Evolutionary conservation across 202 grass and related monocot species (phyloP).

Genomic region (Thinopyrum obtusiflorum): DNA sequence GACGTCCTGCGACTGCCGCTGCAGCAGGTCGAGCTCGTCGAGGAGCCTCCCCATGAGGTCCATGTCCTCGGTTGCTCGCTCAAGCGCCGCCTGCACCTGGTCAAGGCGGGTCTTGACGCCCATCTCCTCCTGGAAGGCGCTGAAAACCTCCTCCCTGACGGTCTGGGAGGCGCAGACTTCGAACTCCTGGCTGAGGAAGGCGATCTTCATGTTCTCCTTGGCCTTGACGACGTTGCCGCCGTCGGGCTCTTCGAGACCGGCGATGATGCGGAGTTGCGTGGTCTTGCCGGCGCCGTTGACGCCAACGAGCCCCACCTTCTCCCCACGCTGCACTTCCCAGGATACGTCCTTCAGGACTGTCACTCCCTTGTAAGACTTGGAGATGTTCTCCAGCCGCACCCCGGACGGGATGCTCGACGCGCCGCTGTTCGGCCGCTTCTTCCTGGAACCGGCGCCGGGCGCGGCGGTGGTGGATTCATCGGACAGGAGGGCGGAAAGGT

Average conservation of each 20-base stretch:
- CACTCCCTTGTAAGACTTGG: slow-evolving; percentile 80
- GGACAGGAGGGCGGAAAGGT: slow-evolving; percentile 53
- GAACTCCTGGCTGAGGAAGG: slow-evolving; percentile 88
- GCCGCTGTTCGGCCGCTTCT: slow-evolving; percentile 66
- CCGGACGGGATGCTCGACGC: slow-evolving; percentile 89
- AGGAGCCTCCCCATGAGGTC: slow-evolving; percentile 85
- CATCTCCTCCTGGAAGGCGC: slow-evolving; percentile 87
- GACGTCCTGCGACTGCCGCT: slow-evolving; percentile 67
- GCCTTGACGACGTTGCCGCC: slow-evolving; percentile 72
- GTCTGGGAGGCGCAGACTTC: slow-evolving; percentile 78
- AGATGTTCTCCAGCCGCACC: slow-evolving; percentile 70
- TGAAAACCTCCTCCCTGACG: slow-evolving; percentile 77
- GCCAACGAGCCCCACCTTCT: slow-evolving; percentile 92
- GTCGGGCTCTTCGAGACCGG: slow-evolving; percentile 82
- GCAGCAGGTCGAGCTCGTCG: slow-evolving; percentile 92
- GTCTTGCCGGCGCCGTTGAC: slow-evolving; percentile 96
- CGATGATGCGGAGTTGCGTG: slow-evolving; percentile 82
- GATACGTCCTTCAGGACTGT: slow-evolving; percentile 76
- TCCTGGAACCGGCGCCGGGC: slow-evolving; percentile 32
- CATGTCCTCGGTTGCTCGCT: slow-evolving; percentile 75
- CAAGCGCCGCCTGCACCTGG: slow-evolving; percentile 71
- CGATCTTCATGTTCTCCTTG: slow-evolving; percentile 91
- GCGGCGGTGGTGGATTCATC: not conserved
- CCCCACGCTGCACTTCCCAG: slow-evolving; percentile 94
- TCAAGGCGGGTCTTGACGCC: slow-evolving; percentile 67